Base-by-base conservation (phyloP, 495 filamentous ascomycete genomes). In the Bathelium albidoporum region DNA sequence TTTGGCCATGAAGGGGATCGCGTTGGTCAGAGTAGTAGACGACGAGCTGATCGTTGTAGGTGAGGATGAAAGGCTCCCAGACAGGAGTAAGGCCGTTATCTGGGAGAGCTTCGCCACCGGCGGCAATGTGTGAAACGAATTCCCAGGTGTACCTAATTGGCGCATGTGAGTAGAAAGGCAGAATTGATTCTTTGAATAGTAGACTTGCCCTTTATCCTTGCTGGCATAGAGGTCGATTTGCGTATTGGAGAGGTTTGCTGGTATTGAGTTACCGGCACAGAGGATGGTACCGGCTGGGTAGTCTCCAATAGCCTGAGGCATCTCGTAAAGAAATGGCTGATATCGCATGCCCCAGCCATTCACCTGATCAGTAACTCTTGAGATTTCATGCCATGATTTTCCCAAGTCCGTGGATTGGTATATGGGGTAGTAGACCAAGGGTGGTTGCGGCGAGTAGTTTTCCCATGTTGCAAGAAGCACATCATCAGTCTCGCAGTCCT, bases 21-120 rank as follows among this genome's bases (percentile, higher is more conserved):
- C 87, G 78, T 67, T 88, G 86, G 68, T 90, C 87, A 3, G 85
- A 83, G 73, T 89, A 90, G 72, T 84, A 90, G 73, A 74, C 75
- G 26, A 88, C 78, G 24, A 89, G 71, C 62, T 83, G 76, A 55
- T 79, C 74, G 29, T 86, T 75, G 68, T 79, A 69, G 26, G 70
- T 65, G 74, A 88, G 66, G 22, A 89, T 70, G 69, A 85, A 87
- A 0, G 87, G 87, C 71, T 90, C 87, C 87, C 87, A 89, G 5
- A 89, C 80, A 1, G 86, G 84, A 0, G 84, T 86, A 41, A 80
- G 60, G 2, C 85, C 86, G 70, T 88, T 87, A 61, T 79, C 75
- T 0, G 87, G 84, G 24, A 74, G 67, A 0, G 85, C 83, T 49
- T 76, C 76, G 16, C 86, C 87, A 14, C 86, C 87, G n/a, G 75